Evolutionary conservation across 805 yeast genomes (phyloP), one percentile per base, ranked within the genome.

Genomic region (Wickerhamiella qilinensis): DNA sequence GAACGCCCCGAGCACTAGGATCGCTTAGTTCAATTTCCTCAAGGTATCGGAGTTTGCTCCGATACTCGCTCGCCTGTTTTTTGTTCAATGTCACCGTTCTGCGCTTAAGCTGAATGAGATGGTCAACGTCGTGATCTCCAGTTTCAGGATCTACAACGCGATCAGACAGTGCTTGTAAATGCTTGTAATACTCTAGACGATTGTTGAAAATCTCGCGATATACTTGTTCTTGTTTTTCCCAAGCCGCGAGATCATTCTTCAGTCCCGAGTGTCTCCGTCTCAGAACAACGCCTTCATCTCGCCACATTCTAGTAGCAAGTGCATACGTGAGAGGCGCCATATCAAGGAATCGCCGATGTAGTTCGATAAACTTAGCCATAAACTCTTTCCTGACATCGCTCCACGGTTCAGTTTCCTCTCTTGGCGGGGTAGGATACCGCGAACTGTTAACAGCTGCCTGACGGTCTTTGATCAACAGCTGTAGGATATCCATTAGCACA

Each of bases 131-230:
- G 34, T 46, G 20, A 37, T 42, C 47, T 46, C 59, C 30, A 14
- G 64, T 55, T 19, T 60, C 62, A 38, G 71, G 60, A 7, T 71
- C 67, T 6, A 68, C 68, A 27, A 88, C 86, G 31, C 75, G 75
- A 57, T 91, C 97, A 0, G 96, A 84, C 19, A 86, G 68, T 38
- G 68, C 77, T 56, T 91, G 98, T 22, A 91, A 65, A 43, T 83
- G 86, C 48, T 75, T 74, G 60, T 77, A 91, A 55, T 86, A 91
- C 32, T 70, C 79, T 29, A 88, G 69, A 38, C 88, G 73, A 12
- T 75, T 61, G 56, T 88, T 88, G 59, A 76, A 88, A 1, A 81
- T 67, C 24, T 69, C 68, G 45, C 83, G 73, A 32, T 63, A 60
- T 17, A 69, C 67, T 30, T 70, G 63, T 12, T 69, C 49, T 42